These are phyloP conservation scores for Russula brevipes DNA, from an alignment of 768 basidiomycete species.

Conservation along the genomic window DNA sequence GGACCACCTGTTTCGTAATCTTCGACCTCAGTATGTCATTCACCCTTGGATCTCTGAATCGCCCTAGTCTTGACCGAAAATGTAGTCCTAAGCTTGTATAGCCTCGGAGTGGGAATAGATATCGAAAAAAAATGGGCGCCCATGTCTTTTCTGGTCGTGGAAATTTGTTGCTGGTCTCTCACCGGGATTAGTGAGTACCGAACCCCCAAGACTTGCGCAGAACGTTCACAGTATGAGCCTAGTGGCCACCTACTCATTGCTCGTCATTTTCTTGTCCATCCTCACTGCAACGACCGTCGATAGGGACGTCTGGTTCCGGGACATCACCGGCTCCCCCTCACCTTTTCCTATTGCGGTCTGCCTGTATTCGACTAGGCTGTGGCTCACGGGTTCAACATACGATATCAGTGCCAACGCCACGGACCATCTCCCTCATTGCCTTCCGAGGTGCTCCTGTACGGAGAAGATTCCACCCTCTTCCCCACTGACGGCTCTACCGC, in stretches of 20 bases:
- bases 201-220: not conserved
- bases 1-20: constrained; percentile 23
- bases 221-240: not conserved
- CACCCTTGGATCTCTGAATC: not conserved
- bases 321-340: constrained; percentile 24
- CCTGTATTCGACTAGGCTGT: constrained; percentile 12
- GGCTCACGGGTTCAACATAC: not conserved
- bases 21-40: constrained; percentile 20
- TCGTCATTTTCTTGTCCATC: constrained; percentile 14
- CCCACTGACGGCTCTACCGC: constrained; percentile 16
- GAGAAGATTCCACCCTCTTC: constrained; percentile 23
- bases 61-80: not conserved
- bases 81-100: constrained; percentile 21
- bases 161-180: constrained; percentile 22
- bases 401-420: not conserved
- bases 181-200: constrained; percentile 17
- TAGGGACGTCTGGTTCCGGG: constrained; percentile 26
- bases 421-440: constrained; percentile 12
- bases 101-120: constrained; percentile 8
- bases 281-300: constrained; percentile 21
- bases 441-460: constrained; percentile 21
- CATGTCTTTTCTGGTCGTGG: constrained; percentile 14
- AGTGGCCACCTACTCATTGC: constrained; percentile 18
- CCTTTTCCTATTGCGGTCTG: constrained; percentile 20
- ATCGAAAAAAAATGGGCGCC: not conserved